A percentile compares a stretch with the other conserved stretches of the same genome.
Conservation (phyloP, 208 protist species). For the Novymonas esmeraldas region DNA sequence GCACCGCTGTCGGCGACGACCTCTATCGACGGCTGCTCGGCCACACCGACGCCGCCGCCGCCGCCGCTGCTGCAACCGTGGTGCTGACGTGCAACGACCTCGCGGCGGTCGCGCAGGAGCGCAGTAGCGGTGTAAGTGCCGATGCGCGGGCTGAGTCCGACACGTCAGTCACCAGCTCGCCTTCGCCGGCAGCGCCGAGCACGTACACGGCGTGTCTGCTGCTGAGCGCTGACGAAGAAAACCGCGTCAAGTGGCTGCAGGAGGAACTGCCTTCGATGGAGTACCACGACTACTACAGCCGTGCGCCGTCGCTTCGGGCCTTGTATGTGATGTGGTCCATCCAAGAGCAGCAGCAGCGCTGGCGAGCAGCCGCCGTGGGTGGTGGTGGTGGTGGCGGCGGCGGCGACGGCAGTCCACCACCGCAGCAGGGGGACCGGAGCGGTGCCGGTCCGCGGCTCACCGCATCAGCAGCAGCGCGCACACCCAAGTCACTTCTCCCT, state of each 20-base stretch:
- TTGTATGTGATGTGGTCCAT: conserved; percentile 62
- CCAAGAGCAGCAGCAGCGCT: conserved; percentile 21
- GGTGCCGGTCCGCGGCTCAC: conserved; percentile 14
- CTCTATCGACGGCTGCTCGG: conserved; percentile 41
- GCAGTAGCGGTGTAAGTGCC: background rate
- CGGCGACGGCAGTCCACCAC: background rate
- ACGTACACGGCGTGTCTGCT: conserved; percentile 51
- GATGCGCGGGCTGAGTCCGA: background rate
- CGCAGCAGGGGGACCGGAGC: background rate
- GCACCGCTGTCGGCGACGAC: conserved; percentile 16
- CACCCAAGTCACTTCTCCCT: conserved; percentile 15
- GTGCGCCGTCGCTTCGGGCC: conserved; percentile 75
- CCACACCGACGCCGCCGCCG: background rate
- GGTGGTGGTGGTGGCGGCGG: background rate
- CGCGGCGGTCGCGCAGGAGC: conserved; percentile 1
- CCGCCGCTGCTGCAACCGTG: background rate
- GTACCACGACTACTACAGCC: conserved; percentile 48
- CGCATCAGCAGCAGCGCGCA: conserved; percentile 4
- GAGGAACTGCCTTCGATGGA: conserved; percentile 55
- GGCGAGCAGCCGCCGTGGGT: conserved; percentile 11
- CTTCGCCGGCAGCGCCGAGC: background rate
- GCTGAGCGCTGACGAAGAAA: conserved; percentile 74
- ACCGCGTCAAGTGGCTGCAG: conserved; percentile 72
- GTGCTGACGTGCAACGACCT: conserved; percentile 31
- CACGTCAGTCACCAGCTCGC: background rate